A percentile compares a stretch with the other conserved stretches of the same genome.
Evolutionary conservation across 345 rosid genomes (phyloP).

Genomic region (Sonneratia caseolaris): DNA sequence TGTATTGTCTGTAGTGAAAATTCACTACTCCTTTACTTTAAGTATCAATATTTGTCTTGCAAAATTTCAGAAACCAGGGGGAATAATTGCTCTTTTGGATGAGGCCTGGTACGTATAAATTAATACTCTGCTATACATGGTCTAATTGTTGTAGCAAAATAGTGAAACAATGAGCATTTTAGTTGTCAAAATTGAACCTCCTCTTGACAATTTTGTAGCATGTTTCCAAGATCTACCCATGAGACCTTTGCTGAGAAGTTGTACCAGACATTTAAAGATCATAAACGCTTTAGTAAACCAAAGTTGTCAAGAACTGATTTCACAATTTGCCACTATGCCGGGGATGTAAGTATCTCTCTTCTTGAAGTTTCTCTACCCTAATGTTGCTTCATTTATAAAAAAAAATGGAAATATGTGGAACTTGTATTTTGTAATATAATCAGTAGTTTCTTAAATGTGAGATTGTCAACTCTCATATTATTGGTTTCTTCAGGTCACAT

Average conservation of each 20-base stretch:
- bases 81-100: constrained; percentile 92
- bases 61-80: constrained; percentile 91
- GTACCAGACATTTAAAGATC: constrained; percentile 77
- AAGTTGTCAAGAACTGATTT: constrained; percentile 88
- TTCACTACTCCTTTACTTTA: neutral
- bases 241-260: constrained; percentile 95
- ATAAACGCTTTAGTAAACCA: constrained; percentile 87
- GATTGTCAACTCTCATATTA: neutral
- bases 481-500: constrained; percentile 53
- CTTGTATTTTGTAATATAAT: neutral
- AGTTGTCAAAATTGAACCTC: neutral
- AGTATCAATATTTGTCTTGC: neutral
- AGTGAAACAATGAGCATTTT: neutral
- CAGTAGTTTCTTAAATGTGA: neutral
- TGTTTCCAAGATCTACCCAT: constrained; percentile 96
- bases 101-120: constrained; percentile 75
- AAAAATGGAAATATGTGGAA: too few relatives aligned
- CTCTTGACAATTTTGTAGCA: constrained; percentile 37
- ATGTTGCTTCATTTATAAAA: neutral
- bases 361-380: neutral
- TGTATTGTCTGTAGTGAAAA: neutral
- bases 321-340: constrained; percentile 93
- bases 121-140: neutral
- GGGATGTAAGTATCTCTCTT: constrained; percentile 57
- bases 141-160: neutral